phyloP scores from a whole-genome alignment of 2,329 filamentous ascomycete species.

The Zalaria sp. region DNA sequence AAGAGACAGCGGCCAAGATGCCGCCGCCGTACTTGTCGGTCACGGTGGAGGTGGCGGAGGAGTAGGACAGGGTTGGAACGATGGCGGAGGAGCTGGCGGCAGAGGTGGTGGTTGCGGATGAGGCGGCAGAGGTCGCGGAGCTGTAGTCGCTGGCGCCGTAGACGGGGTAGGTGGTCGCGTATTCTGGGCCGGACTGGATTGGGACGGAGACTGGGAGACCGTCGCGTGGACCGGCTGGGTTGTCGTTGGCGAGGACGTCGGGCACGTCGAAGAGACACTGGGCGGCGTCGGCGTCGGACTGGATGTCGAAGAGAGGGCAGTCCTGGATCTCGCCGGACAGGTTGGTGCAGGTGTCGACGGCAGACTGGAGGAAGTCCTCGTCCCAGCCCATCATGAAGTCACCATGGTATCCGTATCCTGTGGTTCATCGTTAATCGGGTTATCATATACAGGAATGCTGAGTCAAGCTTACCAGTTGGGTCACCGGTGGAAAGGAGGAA shows the following conservation, averaged over 20 bases:
- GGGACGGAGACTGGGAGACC: slow-evolving; percentile 53
- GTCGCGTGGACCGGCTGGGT: slow-evolving; percentile 40
- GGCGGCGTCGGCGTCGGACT: slow-evolving; percentile 38
- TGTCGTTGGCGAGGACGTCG: slow-evolving; percentile 39
- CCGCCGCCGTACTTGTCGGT: slow-evolving; percentile 20
- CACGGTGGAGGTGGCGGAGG: slow-evolving; percentile 14
- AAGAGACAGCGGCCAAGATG: slow-evolving; percentile 10
- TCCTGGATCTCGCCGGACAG: slow-evolving; percentile 53
- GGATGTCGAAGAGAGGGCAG: slow-evolving; percentile 62
- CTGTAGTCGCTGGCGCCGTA: slow-evolving; percentile 13
- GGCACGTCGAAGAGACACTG: slow-evolving; percentile 53
- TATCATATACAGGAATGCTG: neutral
- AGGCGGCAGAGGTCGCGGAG: slow-evolving; percentile 9
- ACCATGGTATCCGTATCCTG: slow-evolving; percentile 60
- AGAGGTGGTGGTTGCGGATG: slow-evolving; percentile 5
- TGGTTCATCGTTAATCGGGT: slow-evolving; percentile 12
- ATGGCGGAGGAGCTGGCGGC: slow-evolving; percentile 7
- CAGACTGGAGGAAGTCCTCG: slow-evolving; percentile 49
- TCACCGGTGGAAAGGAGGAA: slow-evolving; percentile 74
- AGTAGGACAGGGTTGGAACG: slow-evolving; percentile 21
- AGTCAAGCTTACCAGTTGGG: slow-evolving; percentile 42
- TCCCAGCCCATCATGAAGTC: slow-evolving; percentile 78
- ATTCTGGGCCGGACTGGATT: slow-evolving; percentile 30
- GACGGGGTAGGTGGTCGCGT: slow-evolving; percentile 21
- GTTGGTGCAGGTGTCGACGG: slow-evolving; percentile 64